These are phyloP conservation scores for Theobroma cacao DNA, from an alignment of 345 rosid genomes.

Conservation along the genomic window DNA sequence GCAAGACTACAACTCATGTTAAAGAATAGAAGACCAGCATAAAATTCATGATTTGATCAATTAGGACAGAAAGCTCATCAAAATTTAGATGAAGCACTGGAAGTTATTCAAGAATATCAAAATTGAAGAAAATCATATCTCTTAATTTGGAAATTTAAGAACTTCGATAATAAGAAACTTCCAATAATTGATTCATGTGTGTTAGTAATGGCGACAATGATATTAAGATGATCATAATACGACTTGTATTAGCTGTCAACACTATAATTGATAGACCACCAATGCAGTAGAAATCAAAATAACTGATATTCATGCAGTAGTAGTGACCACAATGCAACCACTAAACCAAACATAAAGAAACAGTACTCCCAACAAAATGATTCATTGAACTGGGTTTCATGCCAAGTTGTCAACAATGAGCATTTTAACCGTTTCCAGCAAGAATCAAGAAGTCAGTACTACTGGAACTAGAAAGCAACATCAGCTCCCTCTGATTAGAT, in stretches of 20 bases:
- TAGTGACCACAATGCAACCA: not conserved
- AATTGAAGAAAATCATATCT: not conserved
- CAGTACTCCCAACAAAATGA: not conserved
- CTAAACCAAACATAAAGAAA: not conserved
- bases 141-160: not conserved
- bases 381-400: not conserved
- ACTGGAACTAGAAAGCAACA: not conserved
- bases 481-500: not conserved
- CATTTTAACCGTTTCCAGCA: not conserved
- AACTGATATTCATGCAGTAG: not conserved
- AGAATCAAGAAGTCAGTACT: not conserved
- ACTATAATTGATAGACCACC: not conserved
- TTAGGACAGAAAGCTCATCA: not conserved
- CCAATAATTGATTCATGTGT: not conserved
- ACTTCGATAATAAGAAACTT: not conserved
- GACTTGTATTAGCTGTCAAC: not conserved
- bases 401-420: not conserved
- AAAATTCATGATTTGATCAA: not conserved
- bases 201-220: not conserved
- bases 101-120: not conserved
- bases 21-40: not conserved
- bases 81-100: not conserved
- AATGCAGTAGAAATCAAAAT: not conserved
- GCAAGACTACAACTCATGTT: not conserved
- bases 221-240: not conserved